Base-by-base conservation (phyloP, 352 stramenopile species). In the Phytophthora citrophthora region DNA sequence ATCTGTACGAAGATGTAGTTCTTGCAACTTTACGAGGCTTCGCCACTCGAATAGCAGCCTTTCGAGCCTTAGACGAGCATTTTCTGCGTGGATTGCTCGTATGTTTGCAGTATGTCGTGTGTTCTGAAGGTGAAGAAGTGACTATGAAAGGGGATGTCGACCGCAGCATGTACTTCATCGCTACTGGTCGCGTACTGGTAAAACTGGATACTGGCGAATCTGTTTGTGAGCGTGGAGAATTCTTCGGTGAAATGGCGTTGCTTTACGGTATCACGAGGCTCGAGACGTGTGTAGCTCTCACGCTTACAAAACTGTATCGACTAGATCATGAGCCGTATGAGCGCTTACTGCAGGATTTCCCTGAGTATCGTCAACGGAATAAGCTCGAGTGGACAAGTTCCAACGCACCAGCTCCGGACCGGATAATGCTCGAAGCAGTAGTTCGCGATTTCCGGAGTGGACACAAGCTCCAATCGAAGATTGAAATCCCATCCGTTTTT, bases 161-260 rank as follows among this genome's bases (percentile, higher is more conserved):
- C 27, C 77, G 77, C 16, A 86, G 69, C 53, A 93, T 94, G 86
- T 94, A 94, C 58, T 92, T 94, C 44, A 91, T 94, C 34, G 72
- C 81, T 3, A 49, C 77, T 5, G 86, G 86, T 0, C 81, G 82
- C 2, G 60, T 94, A 10, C 65, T 94, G 32, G 68, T 92, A 24
- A 90, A 88, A 31, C 65, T 87, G 1, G 74, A 81, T 32, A 74
- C 70, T 11, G 75, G 48, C 8, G 83, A 93, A 32, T 54, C 63
- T 2, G 78, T 79, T 4, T 85, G 86, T 24, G 82, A 90, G 26
- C 76, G 73, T 9, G 82, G 82, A 5, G 82, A 83, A 7, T 88
- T 77, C 52, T 91, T 91, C 60, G 82, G 82, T 13, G 82, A 89
- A 52, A 59, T 87, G 10, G 65, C 77, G 20, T 58, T 91, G 48